These are phyloP conservation scores for Trichoderma cornu-damae DNA, from an alignment of 2,329 filamentous ascomycete species.

Conservation along the genomic window DNA sequence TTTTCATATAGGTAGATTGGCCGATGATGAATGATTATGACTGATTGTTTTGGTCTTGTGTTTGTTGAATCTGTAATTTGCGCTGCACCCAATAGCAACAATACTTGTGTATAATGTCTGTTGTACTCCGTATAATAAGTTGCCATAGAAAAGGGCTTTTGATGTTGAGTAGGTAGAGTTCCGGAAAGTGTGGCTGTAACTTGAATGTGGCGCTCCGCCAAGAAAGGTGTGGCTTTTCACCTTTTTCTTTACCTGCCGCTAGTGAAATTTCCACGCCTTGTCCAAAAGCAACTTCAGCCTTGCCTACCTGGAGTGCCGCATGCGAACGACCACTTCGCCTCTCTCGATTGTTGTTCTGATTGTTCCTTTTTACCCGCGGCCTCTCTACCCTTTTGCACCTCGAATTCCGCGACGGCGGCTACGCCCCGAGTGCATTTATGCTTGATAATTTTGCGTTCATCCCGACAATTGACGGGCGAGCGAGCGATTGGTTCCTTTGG, in stretches of 20 bases:
- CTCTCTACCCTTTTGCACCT: background rate
- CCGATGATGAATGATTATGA: too few species aligned
- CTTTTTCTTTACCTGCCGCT: too few species aligned
- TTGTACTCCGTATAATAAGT: too few species aligned
- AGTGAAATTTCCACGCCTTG: constrained; percentile 33
- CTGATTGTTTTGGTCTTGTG: too few species aligned
- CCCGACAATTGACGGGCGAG: background rate
- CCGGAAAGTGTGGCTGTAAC: background rate
- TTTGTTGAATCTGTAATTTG: too few species aligned
- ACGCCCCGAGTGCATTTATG: too few species aligned
- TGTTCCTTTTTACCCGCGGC: background rate
- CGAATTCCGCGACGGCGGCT: background rate
- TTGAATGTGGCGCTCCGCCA: constrained; percentile 2
- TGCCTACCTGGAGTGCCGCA: constrained; percentile 11
- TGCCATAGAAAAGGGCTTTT: too few species aligned
- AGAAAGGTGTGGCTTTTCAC: constrained; percentile 19
- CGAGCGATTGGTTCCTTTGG: background rate
- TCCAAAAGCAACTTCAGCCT: constrained; percentile 30
- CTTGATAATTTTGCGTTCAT: background rate
- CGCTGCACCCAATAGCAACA: too few species aligned
- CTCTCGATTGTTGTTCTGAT: background rate
- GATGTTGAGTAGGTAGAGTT: too few species aligned
- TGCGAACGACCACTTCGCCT: constrained; percentile 4
- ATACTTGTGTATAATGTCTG: too few species aligned
- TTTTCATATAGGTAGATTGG: too few species aligned